Conservation (phyloP, 257 asterid species). For the Solanum piurae region DNA sequence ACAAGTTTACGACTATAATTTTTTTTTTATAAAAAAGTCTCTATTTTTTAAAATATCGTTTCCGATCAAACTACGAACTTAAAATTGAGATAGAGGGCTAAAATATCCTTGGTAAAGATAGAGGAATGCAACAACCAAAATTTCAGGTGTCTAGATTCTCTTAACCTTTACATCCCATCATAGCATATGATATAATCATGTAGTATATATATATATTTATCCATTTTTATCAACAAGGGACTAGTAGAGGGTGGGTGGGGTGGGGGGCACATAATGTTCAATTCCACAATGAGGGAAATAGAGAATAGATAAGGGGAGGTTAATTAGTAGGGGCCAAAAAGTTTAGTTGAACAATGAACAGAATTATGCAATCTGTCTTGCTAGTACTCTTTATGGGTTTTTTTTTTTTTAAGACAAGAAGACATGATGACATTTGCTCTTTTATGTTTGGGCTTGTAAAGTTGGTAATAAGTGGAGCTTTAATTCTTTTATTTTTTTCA, state of each 20-base stretch:
- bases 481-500: neutral
- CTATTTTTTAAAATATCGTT: no score
- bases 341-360: constrained; percentile 20
- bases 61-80: no score
- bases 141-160: constrained; percentile 17
- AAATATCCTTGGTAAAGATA: neutral
- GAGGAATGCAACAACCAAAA: neutral
- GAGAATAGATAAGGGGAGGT: neutral
- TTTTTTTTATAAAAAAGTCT: no score
- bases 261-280: neutral
- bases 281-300: neutral
- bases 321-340: constrained; percentile 1
- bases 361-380: constrained; percentile 25
- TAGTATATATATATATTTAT: neutral
- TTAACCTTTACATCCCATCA: constrained; percentile 14
- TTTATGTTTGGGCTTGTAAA: constrained; percentile 11
- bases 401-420: constrained; percentile 2
- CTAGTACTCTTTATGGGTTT: constrained; percentile 4
- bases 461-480: constrained; percentile 12
- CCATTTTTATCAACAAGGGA: neutral
- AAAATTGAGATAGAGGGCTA: no score
- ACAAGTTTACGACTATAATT: no score
- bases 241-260: neutral
- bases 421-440: constrained; percentile 33
- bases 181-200: neutral